phyloP scores from a whole-genome alignment of 176 grass and related monocot species.

The Chloris gayana region DNA sequence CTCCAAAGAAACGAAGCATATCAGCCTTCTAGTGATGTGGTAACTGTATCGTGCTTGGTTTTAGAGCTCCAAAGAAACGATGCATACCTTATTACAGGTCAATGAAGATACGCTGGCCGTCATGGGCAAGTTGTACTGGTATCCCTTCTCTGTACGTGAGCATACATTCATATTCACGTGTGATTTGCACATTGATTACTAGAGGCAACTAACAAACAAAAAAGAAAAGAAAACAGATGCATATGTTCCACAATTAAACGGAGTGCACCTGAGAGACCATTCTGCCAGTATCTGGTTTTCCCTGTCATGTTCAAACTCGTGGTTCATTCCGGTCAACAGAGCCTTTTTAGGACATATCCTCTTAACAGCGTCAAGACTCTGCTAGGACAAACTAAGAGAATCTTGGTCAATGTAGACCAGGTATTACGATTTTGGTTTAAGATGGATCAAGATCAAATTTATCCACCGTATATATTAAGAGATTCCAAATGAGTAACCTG shows the following conservation, averaged over 20 bases:
- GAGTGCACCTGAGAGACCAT: conserved; percentile 61
- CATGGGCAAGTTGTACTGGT: conserved; percentile 75
- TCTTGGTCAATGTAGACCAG: background rate
- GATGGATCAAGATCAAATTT: background rate
- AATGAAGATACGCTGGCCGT: conserved; percentile 49
- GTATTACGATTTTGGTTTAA: background rate
- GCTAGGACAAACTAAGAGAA: background rate
- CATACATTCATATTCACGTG: conserved; percentile 14
- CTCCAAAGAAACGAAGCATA: background rate
- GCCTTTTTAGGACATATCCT: conserved; percentile 78
- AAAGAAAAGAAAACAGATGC: background rate
- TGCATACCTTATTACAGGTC: conserved; percentile 37
- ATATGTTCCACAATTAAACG: background rate
- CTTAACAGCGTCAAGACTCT: conserved; percentile 78
- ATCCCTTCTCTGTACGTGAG: conserved; percentile 69
- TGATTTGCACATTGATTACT: background rate
- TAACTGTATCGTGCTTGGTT: background rate
- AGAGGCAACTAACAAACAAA: background rate
- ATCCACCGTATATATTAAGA: background rate
- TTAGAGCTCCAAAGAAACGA: background rate
- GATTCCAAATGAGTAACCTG: conserved; percentile 25
- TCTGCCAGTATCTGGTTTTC: conserved; percentile 70
- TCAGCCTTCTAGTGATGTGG: background rate
- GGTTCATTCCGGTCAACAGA: conserved; percentile 88
- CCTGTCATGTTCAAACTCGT: conserved; percentile 74